Evolutionary conservation across 306 rosid species (phyloP).

Genomic region (Lathyrus oleraceus): DNA sequence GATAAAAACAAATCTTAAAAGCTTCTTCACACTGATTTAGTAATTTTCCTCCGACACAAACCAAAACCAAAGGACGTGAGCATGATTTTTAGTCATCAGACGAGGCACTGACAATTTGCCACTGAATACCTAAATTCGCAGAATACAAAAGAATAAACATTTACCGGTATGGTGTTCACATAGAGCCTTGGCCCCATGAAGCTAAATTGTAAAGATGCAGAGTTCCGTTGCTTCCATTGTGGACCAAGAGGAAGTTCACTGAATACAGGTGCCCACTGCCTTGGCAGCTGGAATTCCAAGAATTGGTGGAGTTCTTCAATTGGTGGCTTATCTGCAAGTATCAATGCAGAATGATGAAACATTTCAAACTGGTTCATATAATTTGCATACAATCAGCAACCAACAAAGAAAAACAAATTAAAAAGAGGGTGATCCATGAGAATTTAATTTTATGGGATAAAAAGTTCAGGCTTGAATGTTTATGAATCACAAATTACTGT

Average conservation of each 20-base stretch:
- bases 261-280: slow-evolving; percentile 99
- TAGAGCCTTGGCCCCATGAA: slow-evolving; percentile 91
- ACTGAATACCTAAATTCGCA: slow-evolving; percentile 16
- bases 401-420: not conserved
- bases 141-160: slow-evolving; percentile 27
- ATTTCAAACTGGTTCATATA: slow-evolving; percentile 14
- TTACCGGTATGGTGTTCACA: slow-evolving; percentile 78
- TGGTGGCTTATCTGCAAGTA: slow-evolving; percentile 86
- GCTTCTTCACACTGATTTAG: not conserved
- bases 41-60: slow-evolving; percentile 16
- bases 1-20: slow-evolving; percentile 27
- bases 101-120: slow-evolving; percentile 27
- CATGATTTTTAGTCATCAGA: slow-evolving; percentile 1
- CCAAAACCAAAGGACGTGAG: slow-evolving; percentile 21
- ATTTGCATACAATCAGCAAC: slow-evolving; percentile 1
- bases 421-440: slow-evolving; percentile 2
- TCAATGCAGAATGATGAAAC: slow-evolving; percentile 27
- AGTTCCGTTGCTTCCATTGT: slow-evolving; percentile 74
- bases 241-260: slow-evolving; percentile 99
- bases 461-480: not conserved
- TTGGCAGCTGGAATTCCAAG: slow-evolving; percentile 95
- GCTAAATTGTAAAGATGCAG: slow-evolving; percentile 88
- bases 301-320: slow-evolving; percentile 94
- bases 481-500: not conserved
- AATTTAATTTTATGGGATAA: slow-evolving; percentile 7